phyloP scores from a whole-genome alignment of 345 rosid genomes.

The Arabidopsis thaliana region DNA sequence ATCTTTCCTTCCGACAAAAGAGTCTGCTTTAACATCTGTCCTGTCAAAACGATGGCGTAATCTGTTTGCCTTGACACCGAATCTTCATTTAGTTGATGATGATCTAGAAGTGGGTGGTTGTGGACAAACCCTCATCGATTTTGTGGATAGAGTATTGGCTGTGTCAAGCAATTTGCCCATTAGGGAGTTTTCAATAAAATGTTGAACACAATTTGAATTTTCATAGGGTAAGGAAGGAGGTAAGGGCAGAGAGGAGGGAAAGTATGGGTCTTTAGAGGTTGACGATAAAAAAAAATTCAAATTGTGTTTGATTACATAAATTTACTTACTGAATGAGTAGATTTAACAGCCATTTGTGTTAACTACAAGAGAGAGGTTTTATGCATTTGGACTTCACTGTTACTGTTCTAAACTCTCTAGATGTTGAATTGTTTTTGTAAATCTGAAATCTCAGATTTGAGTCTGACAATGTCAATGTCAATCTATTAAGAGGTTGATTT shows the following conservation, averaged over 20 bases:
- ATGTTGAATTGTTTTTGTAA: background rate
- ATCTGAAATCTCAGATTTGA: background rate
- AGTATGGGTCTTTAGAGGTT: conserved; percentile 34
- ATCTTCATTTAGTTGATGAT: too few relatives aligned
- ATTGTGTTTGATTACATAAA: background rate
- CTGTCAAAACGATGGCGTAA: too few relatives aligned
- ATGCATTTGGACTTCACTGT: background rate
- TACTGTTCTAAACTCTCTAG: background rate
- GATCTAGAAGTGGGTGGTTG: too few relatives aligned
- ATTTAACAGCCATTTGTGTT: background rate
- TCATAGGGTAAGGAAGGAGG: conserved; percentile 37
- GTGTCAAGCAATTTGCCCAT: too few relatives aligned
- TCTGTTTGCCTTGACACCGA: too few relatives aligned
- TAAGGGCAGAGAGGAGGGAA: conserved; percentile 42
- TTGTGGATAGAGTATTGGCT: too few relatives aligned
- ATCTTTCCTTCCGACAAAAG: too few relatives aligned
- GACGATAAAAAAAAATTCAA: conserved; percentile 2
- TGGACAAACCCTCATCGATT: too few relatives aligned
- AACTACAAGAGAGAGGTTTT: background rate
- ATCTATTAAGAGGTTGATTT: background rate
- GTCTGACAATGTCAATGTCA: background rate
- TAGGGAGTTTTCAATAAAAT: too few relatives aligned
- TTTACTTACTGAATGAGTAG: background rate
- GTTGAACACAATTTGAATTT: background rate
- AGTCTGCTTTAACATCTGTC: too few relatives aligned